Evolutionary conservation across 768 basidiomycete species (phyloP).

Genomic region (Suillus brevipes): DNA sequence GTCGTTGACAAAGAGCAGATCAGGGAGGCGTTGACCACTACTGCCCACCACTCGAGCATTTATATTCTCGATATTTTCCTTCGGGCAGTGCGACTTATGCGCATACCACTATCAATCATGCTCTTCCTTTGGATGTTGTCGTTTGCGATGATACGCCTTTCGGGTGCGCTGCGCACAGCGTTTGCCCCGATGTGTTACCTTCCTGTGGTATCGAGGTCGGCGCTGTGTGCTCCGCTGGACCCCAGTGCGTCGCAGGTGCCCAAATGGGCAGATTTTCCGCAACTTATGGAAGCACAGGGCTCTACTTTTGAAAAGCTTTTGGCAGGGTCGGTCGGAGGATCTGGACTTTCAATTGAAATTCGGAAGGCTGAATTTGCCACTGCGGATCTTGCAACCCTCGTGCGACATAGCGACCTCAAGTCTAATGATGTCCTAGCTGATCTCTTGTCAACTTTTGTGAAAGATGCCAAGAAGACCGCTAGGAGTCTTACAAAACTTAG

Average conservation of each 20-base stretch:
- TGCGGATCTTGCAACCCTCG: conserved; percentile 60
- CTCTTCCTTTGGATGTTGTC: conserved; percentile 54
- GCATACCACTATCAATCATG: conserved; percentile 55
- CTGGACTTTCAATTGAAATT: conserved; percentile 63
- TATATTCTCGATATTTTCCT: conserved; percentile 53
- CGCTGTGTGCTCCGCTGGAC: conserved; percentile 39
- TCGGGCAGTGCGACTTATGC: conserved; percentile 49
- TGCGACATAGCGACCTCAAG: conserved; percentile 61
- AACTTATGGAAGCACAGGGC: conserved; percentile 59
- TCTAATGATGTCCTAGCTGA: conserved; percentile 59
- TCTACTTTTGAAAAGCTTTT: conserved; percentile 63
- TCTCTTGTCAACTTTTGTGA: conserved; percentile 52
- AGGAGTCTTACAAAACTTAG: conserved; percentile 61
- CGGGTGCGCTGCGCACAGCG: conserved; percentile 43
- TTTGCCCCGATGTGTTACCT: conserved; percentile 62
- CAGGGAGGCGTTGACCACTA: conserved; percentile 21
- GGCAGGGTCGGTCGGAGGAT: conserved; percentile 57
- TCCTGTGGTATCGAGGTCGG: conserved; percentile 53
- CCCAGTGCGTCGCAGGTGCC: conserved; percentile 20
- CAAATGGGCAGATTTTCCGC: conserved; percentile 60
- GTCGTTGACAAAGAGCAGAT: conserved; percentile 21
- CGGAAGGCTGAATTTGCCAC: conserved; percentile 81
- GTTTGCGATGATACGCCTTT: conserved; percentile 42
- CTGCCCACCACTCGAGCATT: conserved; percentile 28
- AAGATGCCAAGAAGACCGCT: conserved; percentile 60